Evolutionary conservation across 495 filamentous ascomycete species (phyloP), one percentile per base, ranked within the genome.

Genomic region (Xylaria palmicola): DNA sequence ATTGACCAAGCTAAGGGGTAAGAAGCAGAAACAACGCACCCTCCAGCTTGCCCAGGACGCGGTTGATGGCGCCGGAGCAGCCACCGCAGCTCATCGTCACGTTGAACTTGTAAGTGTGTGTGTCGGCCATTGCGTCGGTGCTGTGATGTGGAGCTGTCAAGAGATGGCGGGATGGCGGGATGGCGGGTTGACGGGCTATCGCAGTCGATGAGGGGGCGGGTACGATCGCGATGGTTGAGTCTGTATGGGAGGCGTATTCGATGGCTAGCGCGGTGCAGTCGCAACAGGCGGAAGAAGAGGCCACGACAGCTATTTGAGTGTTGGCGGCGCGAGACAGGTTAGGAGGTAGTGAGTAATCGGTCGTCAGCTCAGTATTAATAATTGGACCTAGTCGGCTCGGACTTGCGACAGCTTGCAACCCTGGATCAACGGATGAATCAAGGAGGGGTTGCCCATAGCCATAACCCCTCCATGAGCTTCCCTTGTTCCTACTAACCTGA

Each of bases 31-130:
- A 59, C 45, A 60, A 43, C 79, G 37, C 69, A 97, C 94, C 94
- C 10, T 97, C 89, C 0, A 96, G 83, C 76, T 88, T 96, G 75
- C 89, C 93, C n/a, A 98, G 83, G n/a, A 97, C 91, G n/a, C 91
- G 81, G 68, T 94, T 89, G 6, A 98, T 75, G 13, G 83, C 81
- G 58, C 80, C 79, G 0, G 85, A 87, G 78, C 84, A 88, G 67
- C 88, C 86, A 69, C 84, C 79, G 73, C 85, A 86, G 72, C 74
- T 76, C 81, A 87, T 88, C 73, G 70, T 78, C 68, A 91, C 81
- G 66, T 80, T 80, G 79, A 93, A 92, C 57, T 82, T 75, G 79
- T 86, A 87, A n/a, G 70, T 79, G 71, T 83, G 81, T 44, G 75
- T 62, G 62, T 78, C 78, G 49, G 79, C 63, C 78, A 83, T 84